A percentile compares a stretch with the other conserved stretches of the same genome.
These are phyloP conservation scores for Neoscytalidium dimidiatum DNA, from an alignment of 2,329 filamentous ascomycete species.

Conservation along the genomic window DNA sequence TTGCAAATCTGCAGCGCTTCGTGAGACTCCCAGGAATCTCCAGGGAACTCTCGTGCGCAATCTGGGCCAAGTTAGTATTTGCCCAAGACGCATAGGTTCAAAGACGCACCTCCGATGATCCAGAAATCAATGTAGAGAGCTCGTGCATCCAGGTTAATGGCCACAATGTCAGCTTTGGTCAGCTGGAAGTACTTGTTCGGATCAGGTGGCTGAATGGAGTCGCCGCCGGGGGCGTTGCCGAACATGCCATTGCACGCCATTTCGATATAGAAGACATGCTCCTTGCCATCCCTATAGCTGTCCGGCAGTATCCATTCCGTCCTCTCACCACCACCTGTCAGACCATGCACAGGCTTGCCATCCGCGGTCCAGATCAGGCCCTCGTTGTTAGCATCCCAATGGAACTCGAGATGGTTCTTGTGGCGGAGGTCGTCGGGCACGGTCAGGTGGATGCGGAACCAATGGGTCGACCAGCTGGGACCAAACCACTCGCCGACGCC, in stretches of 20 bases:
- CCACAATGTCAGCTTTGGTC: slow-evolving; percentile 78
- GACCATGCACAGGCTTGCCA: slow-evolving; percentile 85
- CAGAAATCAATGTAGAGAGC: slow-evolving; percentile 89
- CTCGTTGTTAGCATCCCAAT: slow-evolving; percentile 95
- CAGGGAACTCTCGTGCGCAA: slow-evolving; percentile 78
- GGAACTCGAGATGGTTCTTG: slow-evolving; percentile 85
- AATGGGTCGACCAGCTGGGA: slow-evolving; percentile 96
- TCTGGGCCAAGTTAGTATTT: background rate
- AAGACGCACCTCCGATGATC: slow-evolving; percentile 68
- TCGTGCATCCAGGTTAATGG: slow-evolving; percentile 82
- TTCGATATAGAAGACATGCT: slow-evolving; percentile 91
- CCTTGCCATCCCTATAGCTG: slow-evolving; percentile 77
- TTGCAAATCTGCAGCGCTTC: slow-evolving; percentile 82
- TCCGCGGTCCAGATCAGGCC: slow-evolving; percentile 91
- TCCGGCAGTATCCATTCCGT: slow-evolving; percentile 89
- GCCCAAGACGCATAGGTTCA: background rate
- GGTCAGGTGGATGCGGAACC: slow-evolving; percentile 84
- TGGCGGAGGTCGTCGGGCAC: slow-evolving; percentile 72
- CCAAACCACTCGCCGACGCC: slow-evolving; percentile 79
- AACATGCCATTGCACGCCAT: slow-evolving; percentile 99
- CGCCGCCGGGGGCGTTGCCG: slow-evolving; percentile 82
- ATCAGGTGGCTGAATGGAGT: slow-evolving; percentile 83
- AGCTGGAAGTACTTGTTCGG: slow-evolving; percentile 82
- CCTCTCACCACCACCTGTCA: slow-evolving; percentile 87
- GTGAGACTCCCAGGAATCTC: slow-evolving; percentile 86